Percentiles rank a stretch among this genome's conserved stretches.
These are phyloP conservation scores for Delitschia confertaspora DNA, from an alignment of 495 filamentous ascomycete species.

Conservation along the genomic window DNA sequence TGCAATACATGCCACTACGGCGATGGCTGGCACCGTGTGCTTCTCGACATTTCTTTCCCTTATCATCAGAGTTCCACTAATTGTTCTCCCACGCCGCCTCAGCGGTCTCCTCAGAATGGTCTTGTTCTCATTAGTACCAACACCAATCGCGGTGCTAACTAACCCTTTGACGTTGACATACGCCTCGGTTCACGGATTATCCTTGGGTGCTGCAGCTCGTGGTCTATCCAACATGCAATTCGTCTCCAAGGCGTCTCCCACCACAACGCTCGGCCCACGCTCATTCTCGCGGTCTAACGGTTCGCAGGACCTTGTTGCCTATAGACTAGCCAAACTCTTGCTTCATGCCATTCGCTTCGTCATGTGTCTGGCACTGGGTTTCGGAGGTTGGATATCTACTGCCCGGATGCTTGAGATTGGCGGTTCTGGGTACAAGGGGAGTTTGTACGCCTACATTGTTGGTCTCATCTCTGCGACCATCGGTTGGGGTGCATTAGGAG, in stretches of 20 bases:
- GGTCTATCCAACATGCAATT: slow-evolving; percentile 71
- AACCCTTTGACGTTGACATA: slow-evolving; percentile 89
- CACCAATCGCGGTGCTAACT: slow-evolving; percentile 72
- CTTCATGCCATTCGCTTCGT: slow-evolving; percentile 83
- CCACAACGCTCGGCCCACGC: slow-evolving; percentile 52
- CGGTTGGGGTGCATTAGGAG: slow-evolving; percentile 90
- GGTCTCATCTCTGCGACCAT: slow-evolving; percentile 86
- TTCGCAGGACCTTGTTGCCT: slow-evolving; percentile 50
- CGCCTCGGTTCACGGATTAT: slow-evolving; percentile 84
- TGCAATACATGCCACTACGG: slow-evolving; percentile 65
- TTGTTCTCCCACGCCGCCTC: slow-evolving; percentile 69
- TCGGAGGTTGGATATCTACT: slow-evolving; percentile 95
- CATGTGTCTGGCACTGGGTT: slow-evolving; percentile 79
- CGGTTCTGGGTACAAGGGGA: slow-evolving; percentile 52
- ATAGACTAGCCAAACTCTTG: slow-evolving; percentile 82
- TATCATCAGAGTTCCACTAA: slow-evolving; percentile 72
- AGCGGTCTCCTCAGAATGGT: slow-evolving; percentile 52
- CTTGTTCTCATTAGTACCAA: slow-evolving; percentile 71
- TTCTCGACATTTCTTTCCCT: slow-evolving; percentile 72
- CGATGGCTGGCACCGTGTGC: slow-evolving; percentile 88
- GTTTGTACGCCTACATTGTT: slow-evolving; percentile 89
- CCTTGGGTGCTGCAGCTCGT: slow-evolving; percentile 62
- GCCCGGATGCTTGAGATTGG: slow-evolving; percentile 58
- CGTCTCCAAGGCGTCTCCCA: slow-evolving; percentile 50
- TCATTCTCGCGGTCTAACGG: slow-evolving; percentile 41